Evolutionary conservation across 768 basidiomycete species (phyloP), one percentile per base, ranked within the genome.

Genomic region (Cyclocybe cylindracea): DNA sequence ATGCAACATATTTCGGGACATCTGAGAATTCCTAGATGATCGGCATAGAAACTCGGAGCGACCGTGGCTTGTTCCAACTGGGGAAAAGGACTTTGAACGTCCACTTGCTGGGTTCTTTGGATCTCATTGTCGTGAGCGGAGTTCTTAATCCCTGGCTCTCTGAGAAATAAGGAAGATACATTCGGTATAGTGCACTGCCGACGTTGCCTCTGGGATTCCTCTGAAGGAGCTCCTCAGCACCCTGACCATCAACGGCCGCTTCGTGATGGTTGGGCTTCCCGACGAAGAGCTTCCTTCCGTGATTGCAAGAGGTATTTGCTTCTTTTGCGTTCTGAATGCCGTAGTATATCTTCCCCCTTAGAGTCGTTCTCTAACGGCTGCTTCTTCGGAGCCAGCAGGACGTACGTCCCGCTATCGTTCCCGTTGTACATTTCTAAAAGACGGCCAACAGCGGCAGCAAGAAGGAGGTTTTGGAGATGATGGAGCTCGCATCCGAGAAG

Each of bases 221-320:
- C 47, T 77, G 43, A 54, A 60, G 3, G 66, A 68, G 11, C 63
- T 73, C 48, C 57, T 77, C 35, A 69, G 67, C 11, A 78, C 78
- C 42, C 73, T 86, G 31, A 71, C 70, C n/a, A n/a, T n/a, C n/a
- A n/a, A n/a, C n/a, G n/a, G n/a, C n/a, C n/a, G n/a, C n/a, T n/a
- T n/a, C n/a, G n/a, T n/a, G n/a, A 77, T 77, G 61, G 84, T 85
- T 41, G 80, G 80, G 40, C 61, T 84, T n/a, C n/a, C 82, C 7
- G 79, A 83, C 45, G 70, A 75, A 10, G 66, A 71, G 29, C 65
- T 81, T 11, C 76, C 78, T 2, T 60, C 68, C 18, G 51, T 79
- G 43, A 61, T 67, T 19, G 63, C 72, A 2, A 48, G 13, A 4
- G 53, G 70, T 68, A 54, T 10, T 60, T 50, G 4, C 29, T n/a